These are phyloP conservation scores for Torulaspora pretoriensis DNA, from an alignment of 1,139 yeast species.

Conservation along the genomic window DNA sequence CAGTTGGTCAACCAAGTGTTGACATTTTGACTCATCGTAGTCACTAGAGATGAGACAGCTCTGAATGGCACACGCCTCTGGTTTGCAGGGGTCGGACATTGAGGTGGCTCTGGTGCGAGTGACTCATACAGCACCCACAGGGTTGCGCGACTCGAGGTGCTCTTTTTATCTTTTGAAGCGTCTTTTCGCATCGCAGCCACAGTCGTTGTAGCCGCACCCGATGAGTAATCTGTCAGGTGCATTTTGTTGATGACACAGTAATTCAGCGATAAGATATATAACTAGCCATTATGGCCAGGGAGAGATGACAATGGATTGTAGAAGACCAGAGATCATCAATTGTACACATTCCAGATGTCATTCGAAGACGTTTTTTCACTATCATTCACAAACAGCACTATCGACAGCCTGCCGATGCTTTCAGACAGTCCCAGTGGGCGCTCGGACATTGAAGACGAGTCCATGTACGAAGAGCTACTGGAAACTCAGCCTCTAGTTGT, in stretches of 20 bases:
- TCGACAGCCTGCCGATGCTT: conserved; percentile 10
- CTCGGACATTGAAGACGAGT: conserved; percentile 8
- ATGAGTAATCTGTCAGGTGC: not conserved
- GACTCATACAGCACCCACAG: not conserved
- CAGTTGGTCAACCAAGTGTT: conserved; percentile 52
- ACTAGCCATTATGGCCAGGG: not conserved
- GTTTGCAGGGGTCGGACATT: conserved; percentile 42
- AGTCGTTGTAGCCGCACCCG: conserved; percentile 1
- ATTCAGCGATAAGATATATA: not conserved
- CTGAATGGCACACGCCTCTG: conserved; percentile 67
- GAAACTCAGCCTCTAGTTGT: conserved; percentile 7
- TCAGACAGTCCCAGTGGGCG: conserved; percentile 10
- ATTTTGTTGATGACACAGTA: not conserved
- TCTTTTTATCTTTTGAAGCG: not conserved
- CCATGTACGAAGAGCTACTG: conserved; percentile 6
- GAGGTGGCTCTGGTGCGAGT: not conserved
- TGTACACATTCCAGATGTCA: conserved; percentile 2
- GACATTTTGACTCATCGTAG: conserved; percentile 61
- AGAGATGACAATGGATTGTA: not conserved
- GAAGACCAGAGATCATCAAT: not conserved
- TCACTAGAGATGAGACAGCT: conserved; percentile 52
- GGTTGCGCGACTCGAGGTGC: not conserved
- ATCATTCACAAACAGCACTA: conserved; percentile 6
- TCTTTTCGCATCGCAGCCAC: not conserved
- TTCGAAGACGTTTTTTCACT: conserved; percentile 11